Evolutionary conservation across 768 basidiomycete species (phyloP).

Genomic region (Pisolithus microcarpus): DNA sequence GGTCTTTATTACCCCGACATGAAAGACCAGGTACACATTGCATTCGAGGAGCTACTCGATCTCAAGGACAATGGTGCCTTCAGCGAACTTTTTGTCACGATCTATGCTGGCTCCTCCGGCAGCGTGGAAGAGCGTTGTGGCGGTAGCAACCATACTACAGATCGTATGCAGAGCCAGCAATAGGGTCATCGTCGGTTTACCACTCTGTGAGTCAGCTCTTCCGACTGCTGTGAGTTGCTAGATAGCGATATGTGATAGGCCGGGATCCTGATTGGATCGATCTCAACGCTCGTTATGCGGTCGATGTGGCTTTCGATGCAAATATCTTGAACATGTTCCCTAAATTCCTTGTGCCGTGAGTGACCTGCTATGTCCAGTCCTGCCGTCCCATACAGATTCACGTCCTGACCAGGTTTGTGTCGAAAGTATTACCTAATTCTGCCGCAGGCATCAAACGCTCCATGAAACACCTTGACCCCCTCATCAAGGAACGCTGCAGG

Average conservation of each 20-base stretch:
- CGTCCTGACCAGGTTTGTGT: too few species aligned
- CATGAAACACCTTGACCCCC: slow-evolving; percentile 18
- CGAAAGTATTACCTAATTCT: too few species aligned
- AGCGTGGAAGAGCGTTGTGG: slow-evolving; percentile 36
- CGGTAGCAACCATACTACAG: slow-evolving; percentile 18
- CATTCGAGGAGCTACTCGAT: slow-evolving; percentile 26
- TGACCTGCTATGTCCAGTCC: too few species aligned
- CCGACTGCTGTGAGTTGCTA: slow-evolving; percentile 21
- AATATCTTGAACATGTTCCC: slow-evolving; percentile 27
- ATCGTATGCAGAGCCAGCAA: slow-evolving; percentile 38
- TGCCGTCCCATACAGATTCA: too few species aligned
- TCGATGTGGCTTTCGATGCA: slow-evolving; percentile 18
- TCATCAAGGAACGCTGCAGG: slow-evolving; percentile 24
- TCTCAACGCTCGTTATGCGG: slow-evolving; percentile 26
- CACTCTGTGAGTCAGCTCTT: too few species aligned
- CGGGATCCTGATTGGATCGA: slow-evolving; percentile 9
- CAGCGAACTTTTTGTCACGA: not conserved
- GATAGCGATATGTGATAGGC: too few species aligned
- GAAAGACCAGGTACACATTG: slow-evolving; percentile 16
- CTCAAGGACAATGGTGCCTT: slow-evolving; percentile 11
- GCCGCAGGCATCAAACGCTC: slow-evolving; percentile 3
- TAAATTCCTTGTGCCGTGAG: too few species aligned
- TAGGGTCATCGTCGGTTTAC: too few species aligned
- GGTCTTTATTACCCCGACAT: too few species aligned
- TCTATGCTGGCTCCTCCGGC: not conserved